These are phyloP conservation scores for Pseudotulostoma volvatum DNA, from an alignment of 495 filamentous ascomycete genomes.

Conservation along the genomic window DNA sequence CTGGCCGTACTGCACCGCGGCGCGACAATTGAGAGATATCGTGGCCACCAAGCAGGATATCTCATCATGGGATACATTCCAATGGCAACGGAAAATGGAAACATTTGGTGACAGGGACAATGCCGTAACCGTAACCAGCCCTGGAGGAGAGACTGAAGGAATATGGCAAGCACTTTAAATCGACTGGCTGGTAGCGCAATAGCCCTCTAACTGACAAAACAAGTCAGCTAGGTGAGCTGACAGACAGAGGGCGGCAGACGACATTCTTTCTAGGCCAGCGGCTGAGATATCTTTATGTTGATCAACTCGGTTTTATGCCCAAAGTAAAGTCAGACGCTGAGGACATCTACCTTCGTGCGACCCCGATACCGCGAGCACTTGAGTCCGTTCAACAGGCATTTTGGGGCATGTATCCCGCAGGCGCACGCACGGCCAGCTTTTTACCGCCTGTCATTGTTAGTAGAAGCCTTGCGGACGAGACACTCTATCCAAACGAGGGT, in stretches of 20 bases:
- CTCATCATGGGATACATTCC: conserved; percentile 46
- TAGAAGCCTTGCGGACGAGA: conserved; percentile 63
- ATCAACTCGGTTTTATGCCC: conserved; percentile 76
- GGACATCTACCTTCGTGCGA: conserved; percentile 71
- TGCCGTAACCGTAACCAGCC: conserved; percentile 48
- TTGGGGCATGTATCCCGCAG: conserved; percentile 69
- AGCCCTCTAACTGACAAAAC: too few species aligned
- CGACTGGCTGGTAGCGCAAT: too few species aligned
- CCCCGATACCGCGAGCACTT: conserved; percentile 68
- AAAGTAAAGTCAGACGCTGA: conserved; percentile 43
- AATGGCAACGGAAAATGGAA: conserved; percentile 69
- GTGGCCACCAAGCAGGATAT: conserved; percentile 42
- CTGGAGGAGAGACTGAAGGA: conserved; percentile 50
- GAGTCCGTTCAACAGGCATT: conserved; percentile 85
- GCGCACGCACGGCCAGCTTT: conserved; percentile 45
- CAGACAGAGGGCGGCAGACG: conserved; percentile 69
- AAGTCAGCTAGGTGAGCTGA: conserved; percentile 70
- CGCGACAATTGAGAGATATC: conserved; percentile 52
- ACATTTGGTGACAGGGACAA: conserved; percentile 59
- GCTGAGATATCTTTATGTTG: conserved; percentile 69
- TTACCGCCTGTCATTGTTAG: conserved; percentile 60
- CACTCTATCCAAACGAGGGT: conserved; percentile 77
- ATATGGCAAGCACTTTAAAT: conserved; percentile 49
- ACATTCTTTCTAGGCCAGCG: conserved; percentile 68
- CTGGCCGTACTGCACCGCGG: conserved; percentile 85